Evolutionary conservation across 83 land plant genomes (phyloP).

Genomic region (Picea abies): DNA sequence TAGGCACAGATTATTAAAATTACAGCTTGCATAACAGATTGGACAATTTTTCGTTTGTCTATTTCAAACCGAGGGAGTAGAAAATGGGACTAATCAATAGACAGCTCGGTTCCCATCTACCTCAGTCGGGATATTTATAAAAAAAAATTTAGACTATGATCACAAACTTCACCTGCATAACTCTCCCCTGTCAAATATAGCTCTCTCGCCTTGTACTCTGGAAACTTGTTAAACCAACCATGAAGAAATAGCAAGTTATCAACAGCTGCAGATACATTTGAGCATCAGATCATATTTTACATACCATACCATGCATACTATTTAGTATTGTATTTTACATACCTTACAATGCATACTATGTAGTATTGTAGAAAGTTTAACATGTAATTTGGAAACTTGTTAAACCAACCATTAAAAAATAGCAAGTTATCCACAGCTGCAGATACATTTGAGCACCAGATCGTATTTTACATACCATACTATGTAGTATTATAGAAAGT

Average conservation of each 20-base stretch:
- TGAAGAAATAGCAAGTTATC: conserved; percentile 20
- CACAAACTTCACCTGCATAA: conserved; percentile 25
- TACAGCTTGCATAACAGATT: too few species aligned
- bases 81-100: too few species aligned
- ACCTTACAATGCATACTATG: too few species aligned
- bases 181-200: conserved; percentile 32
- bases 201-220: conserved; percentile 20
- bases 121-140: background rate
- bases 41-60: too few species aligned
- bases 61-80: too few species aligned
- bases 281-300: background rate
- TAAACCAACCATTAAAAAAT: conserved; percentile 25
- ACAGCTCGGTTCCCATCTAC: background rate
- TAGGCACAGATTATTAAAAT: too few species aligned
- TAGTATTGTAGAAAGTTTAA: too few species aligned
- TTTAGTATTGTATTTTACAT: too few species aligned
- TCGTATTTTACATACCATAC: too few species aligned
- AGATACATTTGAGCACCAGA: background rate
- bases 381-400: conserved; percentile 10
- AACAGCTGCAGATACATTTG: conserved; percentile 18
- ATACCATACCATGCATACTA: too few species aligned
- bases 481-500: background rate
- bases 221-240: conserved; percentile 26
- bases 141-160: background rate
- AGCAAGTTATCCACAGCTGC: conserved; percentile 19